A percentile compares a stretch with the other conserved stretches of the same genome.
These are phyloP conservation scores for Trichomonas tenax DNA, from an alignment of 208 protist genomes.

Conservation along the genomic window DNA sequence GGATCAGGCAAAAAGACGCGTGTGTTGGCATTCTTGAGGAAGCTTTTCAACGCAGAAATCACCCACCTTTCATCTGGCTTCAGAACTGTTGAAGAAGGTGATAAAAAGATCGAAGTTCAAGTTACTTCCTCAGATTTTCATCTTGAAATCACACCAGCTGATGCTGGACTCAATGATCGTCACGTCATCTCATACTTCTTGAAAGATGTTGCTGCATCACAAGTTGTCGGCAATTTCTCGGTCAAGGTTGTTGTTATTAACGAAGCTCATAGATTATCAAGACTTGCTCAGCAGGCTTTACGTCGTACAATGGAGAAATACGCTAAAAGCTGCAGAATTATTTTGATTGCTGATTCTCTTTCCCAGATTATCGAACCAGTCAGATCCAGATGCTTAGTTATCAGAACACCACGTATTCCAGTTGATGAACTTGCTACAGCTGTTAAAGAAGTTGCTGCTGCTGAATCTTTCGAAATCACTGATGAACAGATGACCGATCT, in stretches of 20 bases:
- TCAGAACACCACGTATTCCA: slow-evolving; percentile 79
- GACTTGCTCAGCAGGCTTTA: slow-evolving; percentile 88
- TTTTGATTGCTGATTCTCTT: slow-evolving; percentile 55
- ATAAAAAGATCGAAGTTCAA: slow-evolving; percentile 81
- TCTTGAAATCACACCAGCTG: slow-evolving; percentile 95
- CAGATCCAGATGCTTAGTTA: slow-evolving; percentile 78
- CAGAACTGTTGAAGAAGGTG: slow-evolving; percentile 33
- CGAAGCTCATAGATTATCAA: slow-evolving; percentile 79
- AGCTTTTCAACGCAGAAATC: slow-evolving; percentile 18
- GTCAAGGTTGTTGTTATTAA: slow-evolving; percentile 84
- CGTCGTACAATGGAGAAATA: slow-evolving; percentile 99
- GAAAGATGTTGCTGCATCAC: slow-evolving; percentile 22
- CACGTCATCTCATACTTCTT: slow-evolving; percentile 62
- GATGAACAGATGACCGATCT: slow-evolving; percentile 42
- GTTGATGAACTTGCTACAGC: slow-evolving; percentile 57
- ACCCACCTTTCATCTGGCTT: background rate
- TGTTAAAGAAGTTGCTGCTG: background rate
- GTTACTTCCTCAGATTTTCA: slow-evolving; percentile 81
- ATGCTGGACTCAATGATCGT: slow-evolving; percentile 85
- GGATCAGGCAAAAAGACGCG: slow-evolving; percentile 57
- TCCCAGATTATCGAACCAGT: slow-evolving; percentile 78
- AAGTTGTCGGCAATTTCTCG: slow-evolving; percentile 12
- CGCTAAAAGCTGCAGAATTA: slow-evolving; percentile 77
- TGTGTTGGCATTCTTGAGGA: slow-evolving; percentile 42
- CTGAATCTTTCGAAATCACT: slow-evolving; percentile 43